Evolutionary conservation across 257 asterid genomes (phyloP).

Genomic region (Gentiana dahurica): DNA sequence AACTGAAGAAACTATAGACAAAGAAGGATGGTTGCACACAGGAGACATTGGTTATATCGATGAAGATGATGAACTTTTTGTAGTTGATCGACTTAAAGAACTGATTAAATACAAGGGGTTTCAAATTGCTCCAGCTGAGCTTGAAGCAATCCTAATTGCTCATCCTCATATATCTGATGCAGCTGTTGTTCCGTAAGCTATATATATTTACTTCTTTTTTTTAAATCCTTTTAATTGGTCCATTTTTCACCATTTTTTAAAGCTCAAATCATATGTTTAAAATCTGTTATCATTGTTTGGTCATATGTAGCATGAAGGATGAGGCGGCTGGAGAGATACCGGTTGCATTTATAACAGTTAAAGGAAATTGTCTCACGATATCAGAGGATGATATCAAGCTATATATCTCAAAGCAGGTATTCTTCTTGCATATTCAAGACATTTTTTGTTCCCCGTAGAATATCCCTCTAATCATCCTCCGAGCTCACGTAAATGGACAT

Average conservation of each 20-base stretch:
- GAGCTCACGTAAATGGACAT: too few relatives aligned
- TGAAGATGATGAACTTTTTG: constrained; percentile 23
- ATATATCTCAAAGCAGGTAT: constrained; percentile 18
- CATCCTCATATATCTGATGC: constrained; percentile 28
- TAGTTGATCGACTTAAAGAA: constrained; percentile 31
- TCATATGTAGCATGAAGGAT: constrained; percentile 14
- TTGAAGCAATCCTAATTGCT: constrained; percentile 29
- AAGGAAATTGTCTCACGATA: not conserved
- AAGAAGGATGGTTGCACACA: constrained; percentile 28
- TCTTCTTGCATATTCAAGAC: not conserved
- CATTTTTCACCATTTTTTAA: not conserved
- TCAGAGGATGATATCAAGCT: constrained; percentile 14
- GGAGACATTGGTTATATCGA: constrained; percentile 16
- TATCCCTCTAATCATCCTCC: too few relatives aligned
- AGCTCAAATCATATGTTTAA: not conserved
- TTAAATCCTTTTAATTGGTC: not conserved
- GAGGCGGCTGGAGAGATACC: constrained; percentile 27
- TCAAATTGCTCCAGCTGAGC: constrained; percentile 39
- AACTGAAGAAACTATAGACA: constrained; percentile 20
- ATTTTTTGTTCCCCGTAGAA: too few relatives aligned
- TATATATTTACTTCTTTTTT: not conserved
- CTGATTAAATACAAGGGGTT: constrained; percentile 37
- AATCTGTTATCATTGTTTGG: not conserved
- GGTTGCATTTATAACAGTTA: constrained; percentile 15
- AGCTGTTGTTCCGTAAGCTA: constrained; percentile 32